These are phyloP conservation scores for Monosporascus sp. DNA, from an alignment of 2,329 filamentous ascomycete genomes.

Conservation along the genomic window DNA sequence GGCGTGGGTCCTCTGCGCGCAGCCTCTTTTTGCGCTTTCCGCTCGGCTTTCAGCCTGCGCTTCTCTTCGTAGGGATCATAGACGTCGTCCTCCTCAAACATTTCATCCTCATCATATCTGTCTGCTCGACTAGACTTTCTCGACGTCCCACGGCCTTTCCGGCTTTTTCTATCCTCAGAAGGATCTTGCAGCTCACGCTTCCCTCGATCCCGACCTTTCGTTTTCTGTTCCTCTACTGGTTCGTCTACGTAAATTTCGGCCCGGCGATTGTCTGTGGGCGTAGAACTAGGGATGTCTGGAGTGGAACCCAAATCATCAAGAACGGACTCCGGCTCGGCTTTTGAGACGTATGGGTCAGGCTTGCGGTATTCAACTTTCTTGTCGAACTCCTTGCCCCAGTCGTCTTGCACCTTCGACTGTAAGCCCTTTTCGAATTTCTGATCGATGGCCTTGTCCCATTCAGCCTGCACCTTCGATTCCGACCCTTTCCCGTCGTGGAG, in stretches of 20 bases:
- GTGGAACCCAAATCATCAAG: not conserved
- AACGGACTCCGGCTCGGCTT: not conserved
- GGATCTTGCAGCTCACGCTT: not conserved
- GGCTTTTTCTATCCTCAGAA: slow-evolving; percentile 4
- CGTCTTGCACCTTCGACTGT: not conserved
- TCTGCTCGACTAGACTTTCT: slow-evolving; percentile 9
- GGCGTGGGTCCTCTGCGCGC: slow-evolving; percentile 39
- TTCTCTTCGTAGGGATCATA: slow-evolving; percentile 36
- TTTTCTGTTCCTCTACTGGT: not conserved
- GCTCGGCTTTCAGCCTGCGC: slow-evolving; percentile 33
- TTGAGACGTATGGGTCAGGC: not conserved
- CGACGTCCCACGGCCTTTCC: slow-evolving; percentile 4
- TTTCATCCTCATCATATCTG: slow-evolving; percentile 17
- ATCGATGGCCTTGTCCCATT: not conserved
- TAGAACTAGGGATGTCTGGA: not conserved
- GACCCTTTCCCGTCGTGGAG: not conserved
- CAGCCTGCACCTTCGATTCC: not conserved
- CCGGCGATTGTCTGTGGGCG: not conserved
- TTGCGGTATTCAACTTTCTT: not conserved
- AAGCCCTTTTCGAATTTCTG: slow-evolving; percentile 4
- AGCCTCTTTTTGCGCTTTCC: slow-evolving; percentile 34
- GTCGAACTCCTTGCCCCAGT: slow-evolving; percentile 12
- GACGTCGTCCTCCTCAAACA: slow-evolving; percentile 19
- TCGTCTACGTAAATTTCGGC: not conserved
- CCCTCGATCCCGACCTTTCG: not conserved